A percentile compares a stretch with the other conserved stretches of the same genome.
These are phyloP conservation scores for Fusarium ambrosium DNA, from an alignment of 2,329 filamentous ascomycete species.

Conservation along the genomic window DNA sequence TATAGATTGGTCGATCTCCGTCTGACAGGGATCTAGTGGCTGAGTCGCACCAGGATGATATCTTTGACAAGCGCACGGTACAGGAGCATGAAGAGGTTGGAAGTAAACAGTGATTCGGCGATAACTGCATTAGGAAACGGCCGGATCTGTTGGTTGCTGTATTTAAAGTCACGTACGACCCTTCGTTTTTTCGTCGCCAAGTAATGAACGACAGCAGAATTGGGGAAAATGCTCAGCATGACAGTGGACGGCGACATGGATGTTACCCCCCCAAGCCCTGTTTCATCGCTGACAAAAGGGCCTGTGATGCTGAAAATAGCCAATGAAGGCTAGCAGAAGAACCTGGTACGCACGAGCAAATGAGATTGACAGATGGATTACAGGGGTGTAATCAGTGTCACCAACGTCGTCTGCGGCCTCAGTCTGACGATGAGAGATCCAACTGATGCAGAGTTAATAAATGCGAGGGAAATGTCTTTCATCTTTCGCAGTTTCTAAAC, in stretches of 20 bases:
- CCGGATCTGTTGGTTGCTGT: not conserved
- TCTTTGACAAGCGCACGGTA: not conserved
- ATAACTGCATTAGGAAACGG: not conserved
- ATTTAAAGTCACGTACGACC: not conserved
- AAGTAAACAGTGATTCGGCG: not conserved
- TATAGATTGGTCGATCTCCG: not conserved
- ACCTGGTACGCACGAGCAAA: not conserved
- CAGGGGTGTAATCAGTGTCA: not conserved
- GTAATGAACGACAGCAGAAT: not conserved
- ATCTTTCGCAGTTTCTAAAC: not conserved
- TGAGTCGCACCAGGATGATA: not conserved
- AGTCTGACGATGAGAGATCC: not conserved
- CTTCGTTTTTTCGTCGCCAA: not conserved
- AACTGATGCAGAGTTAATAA: not conserved
- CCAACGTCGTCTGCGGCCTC: not conserved
- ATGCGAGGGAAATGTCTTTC: not conserved
- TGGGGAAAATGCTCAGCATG: not conserved
- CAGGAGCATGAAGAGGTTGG: too few species aligned
- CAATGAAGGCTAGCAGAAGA: not conserved
- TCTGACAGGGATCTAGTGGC: not conserved
- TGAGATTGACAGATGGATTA: not conserved
- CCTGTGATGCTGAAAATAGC: not conserved
- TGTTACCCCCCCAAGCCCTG: not conserved
- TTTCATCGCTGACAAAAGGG: not conserved
- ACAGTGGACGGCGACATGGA: not conserved